Conservation (phyloP, 2,329 filamentous ascomycete genomes). For the Calonectria pseudoturangicola region DNA sequence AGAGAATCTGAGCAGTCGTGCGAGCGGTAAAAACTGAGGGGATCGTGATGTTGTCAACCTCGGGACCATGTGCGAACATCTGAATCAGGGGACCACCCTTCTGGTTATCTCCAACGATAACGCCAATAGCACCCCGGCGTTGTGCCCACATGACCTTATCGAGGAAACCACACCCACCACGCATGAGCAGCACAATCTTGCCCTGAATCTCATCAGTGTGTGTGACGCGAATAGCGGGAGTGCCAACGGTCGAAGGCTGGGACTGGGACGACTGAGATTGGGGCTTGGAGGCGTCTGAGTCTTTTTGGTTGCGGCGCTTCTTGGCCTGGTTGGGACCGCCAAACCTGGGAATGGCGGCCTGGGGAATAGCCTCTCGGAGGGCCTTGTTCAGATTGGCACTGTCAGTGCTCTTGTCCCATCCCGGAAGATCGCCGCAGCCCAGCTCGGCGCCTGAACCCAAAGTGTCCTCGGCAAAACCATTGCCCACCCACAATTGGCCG, state of each 20-base stretch:
- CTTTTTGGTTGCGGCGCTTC: constrained; percentile 32
- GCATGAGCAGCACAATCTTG: constrained; percentile 92
- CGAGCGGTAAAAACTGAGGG: constrained; percentile 96
- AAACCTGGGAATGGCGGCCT: constrained; percentile 44
- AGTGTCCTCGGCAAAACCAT: constrained; percentile 89
- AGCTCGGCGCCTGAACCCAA: constrained; percentile 85
- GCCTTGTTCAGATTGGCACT: constrained; percentile 66
- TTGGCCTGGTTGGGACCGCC: constrained; percentile 39
- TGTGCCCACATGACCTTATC: constrained; percentile 99
- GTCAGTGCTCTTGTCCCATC: constrained; percentile 81
- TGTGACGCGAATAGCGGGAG: constrained; percentile 91
- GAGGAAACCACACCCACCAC: constrained; percentile 95
- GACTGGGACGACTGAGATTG: constrained; percentile 54
- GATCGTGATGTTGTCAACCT: constrained; percentile 93
- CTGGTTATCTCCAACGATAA: constrained; percentile 96
- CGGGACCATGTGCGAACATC: constrained; percentile 97
- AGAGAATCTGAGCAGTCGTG: constrained; percentile 94
- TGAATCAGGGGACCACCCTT: constrained; percentile 92
- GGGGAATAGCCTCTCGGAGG: constrained; percentile 56
- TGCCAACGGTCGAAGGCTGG: constrained; percentile 77
- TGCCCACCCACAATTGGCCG: constrained; percentile 94
- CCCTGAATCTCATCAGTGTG: constrained; percentile 86
- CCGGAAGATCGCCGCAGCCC: constrained; percentile 95
- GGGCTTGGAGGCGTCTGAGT: not conserved
- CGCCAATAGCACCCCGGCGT: constrained; percentile 87